Evolutionary conservation across 2,329 filamentous ascomycete species (phyloP).

Genomic region (Fusarium redolens): DNA sequence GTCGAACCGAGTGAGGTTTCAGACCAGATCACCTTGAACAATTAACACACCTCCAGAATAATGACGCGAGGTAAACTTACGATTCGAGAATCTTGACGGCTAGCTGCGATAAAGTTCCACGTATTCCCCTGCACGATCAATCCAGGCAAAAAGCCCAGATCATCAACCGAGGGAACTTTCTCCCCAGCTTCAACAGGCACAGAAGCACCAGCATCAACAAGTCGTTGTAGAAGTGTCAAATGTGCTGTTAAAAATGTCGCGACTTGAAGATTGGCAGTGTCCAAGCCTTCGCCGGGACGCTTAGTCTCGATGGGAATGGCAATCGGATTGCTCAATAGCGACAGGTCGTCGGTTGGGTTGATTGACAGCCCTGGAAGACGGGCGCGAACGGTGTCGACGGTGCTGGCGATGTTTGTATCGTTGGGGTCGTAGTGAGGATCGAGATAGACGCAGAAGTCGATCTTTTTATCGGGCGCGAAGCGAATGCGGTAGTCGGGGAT

Average conservation of each 20-base stretch:
- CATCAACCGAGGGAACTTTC: neutral
- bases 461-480: conserved; percentile 1
- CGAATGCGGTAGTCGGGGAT: neutral
- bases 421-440: neutral
- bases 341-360: neutral
- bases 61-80: neutral
- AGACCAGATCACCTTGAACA: neutral
- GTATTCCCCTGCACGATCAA: conserved; percentile 17
- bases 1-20: neutral
- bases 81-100: neutral
- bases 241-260: neutral
- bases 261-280: conserved; percentile 1
- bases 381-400: neutral
- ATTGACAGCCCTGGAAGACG: neutral
- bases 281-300: conserved; percentile 1
- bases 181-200: neutral
- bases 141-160: neutral
- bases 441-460: conserved; percentile 19
- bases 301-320: conserved; percentile 23
- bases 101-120: conserved; percentile 2
- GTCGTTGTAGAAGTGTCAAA: neutral
- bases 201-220: neutral
- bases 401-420: neutral
- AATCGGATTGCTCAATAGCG: neutral
- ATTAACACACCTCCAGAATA: neutral